Base-by-base conservation (phyloP, 176 grass and related monocot species). In the Bromus sterilis region DNA sequence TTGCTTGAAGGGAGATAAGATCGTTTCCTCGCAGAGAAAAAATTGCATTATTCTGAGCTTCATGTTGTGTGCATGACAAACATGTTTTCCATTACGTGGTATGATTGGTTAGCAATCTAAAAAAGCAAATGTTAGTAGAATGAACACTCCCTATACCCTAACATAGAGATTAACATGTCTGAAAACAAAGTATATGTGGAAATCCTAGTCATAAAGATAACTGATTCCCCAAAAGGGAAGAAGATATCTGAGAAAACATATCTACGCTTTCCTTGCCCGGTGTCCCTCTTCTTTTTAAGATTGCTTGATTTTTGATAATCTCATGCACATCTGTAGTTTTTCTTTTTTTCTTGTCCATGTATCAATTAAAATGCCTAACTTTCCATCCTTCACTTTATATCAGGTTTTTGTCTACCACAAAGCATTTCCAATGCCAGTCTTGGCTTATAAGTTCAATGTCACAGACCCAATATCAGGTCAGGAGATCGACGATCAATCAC, bases 381-480 rank as follows among this genome's bases (percentile, higher is more conserved):
- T 85, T 29, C 33, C 29, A 57, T 84, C 55, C 25, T 36, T 70
- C 12, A 81, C 42, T 63, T 46, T 78, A n/a, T 49, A 42, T 31
- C 89, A 99, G 97, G 97, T 99, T 82, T 99, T 93, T 78, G 84
- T 99, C 46, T 99, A 99, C 79, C 91, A 93, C 85, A 99, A 90
- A 86, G 85, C 87, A 62, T 99, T 99, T 76, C 91, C 97, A 5
- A 99, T 99, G 97, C 93, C 93, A 15, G 91, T 99, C 13, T 56
- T 99, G 80, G 92, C 91, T 15, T 91, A 95, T 56, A 99, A 99
- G 64, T 99, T 99, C 85, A 78, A 69, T 49, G 90, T 90, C 35
- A 82, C 89, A 25, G 97, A 99, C 73, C 93, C 91, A 6, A 88
- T 99, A 56, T 93, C 93, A 8, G 96, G 96, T n/a, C 87, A 99